Conservation (phyloP, 2,329 filamentous ascomycete species). For the Neobulgaria alba region DNA sequence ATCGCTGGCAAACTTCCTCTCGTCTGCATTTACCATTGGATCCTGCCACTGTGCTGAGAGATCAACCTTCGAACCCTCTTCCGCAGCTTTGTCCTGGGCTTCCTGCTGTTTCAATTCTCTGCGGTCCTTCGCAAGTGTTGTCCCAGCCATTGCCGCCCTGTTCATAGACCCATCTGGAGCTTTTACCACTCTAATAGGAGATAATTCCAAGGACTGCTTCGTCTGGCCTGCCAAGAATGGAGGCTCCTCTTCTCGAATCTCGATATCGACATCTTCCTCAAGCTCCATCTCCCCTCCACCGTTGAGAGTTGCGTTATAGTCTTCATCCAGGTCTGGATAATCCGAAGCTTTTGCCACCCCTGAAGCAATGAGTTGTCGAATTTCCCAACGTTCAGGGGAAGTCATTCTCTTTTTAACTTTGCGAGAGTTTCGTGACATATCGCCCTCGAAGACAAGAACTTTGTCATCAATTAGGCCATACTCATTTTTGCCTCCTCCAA, state of each 20-base stretch:
- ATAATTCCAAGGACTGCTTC: slow-evolving; percentile 89
- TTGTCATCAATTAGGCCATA: slow-evolving; percentile 41
- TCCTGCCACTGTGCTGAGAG: slow-evolving; percentile 91
- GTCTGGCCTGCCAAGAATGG: slow-evolving; percentile 94
- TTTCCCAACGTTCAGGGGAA: slow-evolving; percentile 95
- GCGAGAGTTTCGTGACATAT: slow-evolving; percentile 41
- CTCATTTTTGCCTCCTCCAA: slow-evolving; percentile 59
- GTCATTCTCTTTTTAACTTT: slow-evolving; percentile 86
- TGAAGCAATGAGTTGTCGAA: slow-evolving; percentile 90
- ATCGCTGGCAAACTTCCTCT: slow-evolving; percentile 83
- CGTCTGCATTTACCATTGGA: slow-evolving; percentile 81
- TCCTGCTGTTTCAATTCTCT: slow-evolving; percentile 86
- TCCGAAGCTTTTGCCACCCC: slow-evolving; percentile 88
- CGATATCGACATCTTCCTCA: slow-evolving; percentile 95
- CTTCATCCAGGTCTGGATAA: slow-evolving; percentile 89
- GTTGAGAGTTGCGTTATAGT: slow-evolving; percentile 79
- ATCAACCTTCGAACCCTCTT: slow-evolving; percentile 70
- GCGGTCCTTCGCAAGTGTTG: slow-evolving; percentile 78
- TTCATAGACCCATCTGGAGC: slow-evolving; percentile 98
- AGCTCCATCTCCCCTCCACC: slow-evolving; percentile 84
- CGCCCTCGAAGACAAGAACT: slow-evolving; percentile 56
- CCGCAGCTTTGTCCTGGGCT: slow-evolving; percentile 65
- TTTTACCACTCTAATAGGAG: slow-evolving; percentile 92
- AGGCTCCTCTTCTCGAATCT: slow-evolving; percentile 91
- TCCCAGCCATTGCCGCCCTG: slow-evolving; percentile 88